A percentile compares a stretch with the other conserved stretches of the same genome.
Evolutionary conservation across 257 asterid genomes (phyloP).

Genomic region (Oldenlandia corymbosa): DNA sequence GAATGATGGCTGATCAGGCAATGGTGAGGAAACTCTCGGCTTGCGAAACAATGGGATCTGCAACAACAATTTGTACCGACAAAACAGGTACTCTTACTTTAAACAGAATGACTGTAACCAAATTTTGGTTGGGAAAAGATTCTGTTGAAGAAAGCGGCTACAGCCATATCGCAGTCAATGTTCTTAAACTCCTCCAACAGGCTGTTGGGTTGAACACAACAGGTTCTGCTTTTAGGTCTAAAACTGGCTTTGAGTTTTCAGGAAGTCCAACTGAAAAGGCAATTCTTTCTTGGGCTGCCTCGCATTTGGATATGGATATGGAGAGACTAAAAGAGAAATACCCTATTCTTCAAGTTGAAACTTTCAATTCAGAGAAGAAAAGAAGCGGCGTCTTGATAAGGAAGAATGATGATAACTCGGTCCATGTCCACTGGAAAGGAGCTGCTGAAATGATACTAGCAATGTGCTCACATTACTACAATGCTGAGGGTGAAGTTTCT

Average conservation of each 20-base stretch:
- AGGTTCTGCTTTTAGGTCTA: conserved; percentile 29
- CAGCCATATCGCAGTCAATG: conserved; percentile 12
- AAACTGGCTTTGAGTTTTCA: conserved; percentile 38
- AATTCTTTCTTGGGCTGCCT: conserved; percentile 68
- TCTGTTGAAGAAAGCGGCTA: conserved; percentile 3
- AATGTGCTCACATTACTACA: conserved; percentile 48
- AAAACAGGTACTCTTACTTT: conserved; percentile 46
- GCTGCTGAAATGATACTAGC: conserved; percentile 69
- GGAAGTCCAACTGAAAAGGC: conserved; percentile 95
- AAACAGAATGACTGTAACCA: conserved; percentile 42
- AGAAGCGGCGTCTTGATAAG: conserved; percentile 51
- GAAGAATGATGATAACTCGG: conserved; percentile 24
- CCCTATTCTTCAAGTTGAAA: conserved; percentile 43
- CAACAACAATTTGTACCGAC: conserved; percentile 44
- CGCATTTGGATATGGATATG: conserved; percentile 47
- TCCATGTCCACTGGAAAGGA: conserved; percentile 74
- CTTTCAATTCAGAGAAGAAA: conserved; percentile 79
- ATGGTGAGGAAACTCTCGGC: conserved; percentile 55
- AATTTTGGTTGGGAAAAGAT: conserved; percentile 35
- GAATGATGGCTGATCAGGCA: conserved; percentile 55
- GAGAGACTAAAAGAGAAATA: conserved; percentile 31
- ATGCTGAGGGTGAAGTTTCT: conserved; percentile 35
- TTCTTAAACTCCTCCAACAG: conserved; percentile 31
- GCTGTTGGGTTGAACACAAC: conserved; percentile 49
- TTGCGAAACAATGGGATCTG: conserved; percentile 56